These are phyloP conservation scores for Thinopyrum obtusiflorum DNA, from an alignment of 202 grass and related monocot genomes.

Conservation along the genomic window DNA sequence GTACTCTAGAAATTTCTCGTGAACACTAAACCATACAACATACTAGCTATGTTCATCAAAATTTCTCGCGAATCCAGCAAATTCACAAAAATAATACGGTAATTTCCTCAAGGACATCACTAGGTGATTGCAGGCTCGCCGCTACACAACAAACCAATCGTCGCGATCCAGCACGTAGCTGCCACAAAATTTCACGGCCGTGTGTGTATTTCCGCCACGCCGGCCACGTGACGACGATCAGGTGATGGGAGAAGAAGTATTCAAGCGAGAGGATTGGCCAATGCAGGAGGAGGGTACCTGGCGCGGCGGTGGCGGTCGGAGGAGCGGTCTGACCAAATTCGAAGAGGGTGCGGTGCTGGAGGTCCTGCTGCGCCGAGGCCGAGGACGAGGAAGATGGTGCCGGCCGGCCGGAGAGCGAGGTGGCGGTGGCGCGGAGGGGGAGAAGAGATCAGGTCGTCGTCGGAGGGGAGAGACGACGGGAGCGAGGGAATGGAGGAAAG, in stretches of 20 bases:
- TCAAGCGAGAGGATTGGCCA: background rate
- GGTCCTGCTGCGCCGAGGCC: background rate
- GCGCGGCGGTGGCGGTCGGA: background rate
- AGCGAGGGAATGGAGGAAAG: background rate
- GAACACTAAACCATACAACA: background rate
- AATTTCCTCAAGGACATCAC: background rate
- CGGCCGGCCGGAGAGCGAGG: background rate
- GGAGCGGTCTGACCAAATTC: background rate
- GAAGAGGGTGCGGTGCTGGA: background rate
- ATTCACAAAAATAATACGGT: background rate
- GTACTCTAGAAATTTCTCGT: background rate
- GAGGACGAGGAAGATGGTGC: background rate
- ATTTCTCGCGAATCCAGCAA: background rate
- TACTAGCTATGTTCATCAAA: background rate
- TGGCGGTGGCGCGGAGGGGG: background rate
- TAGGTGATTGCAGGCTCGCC: background rate
- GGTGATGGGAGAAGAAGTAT: background rate
- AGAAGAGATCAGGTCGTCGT: background rate
- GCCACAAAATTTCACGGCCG: background rate
- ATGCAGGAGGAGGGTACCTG: slow-evolving; percentile 13
- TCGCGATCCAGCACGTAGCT: background rate
- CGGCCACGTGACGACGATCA: background rate
- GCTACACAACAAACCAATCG: background rate
- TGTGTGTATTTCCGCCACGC: background rate
- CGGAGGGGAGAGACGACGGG: background rate